phyloP scores from a whole-genome alignment of 2,329 filamentous ascomycete genomes.

The Penicillium sp. region DNA sequence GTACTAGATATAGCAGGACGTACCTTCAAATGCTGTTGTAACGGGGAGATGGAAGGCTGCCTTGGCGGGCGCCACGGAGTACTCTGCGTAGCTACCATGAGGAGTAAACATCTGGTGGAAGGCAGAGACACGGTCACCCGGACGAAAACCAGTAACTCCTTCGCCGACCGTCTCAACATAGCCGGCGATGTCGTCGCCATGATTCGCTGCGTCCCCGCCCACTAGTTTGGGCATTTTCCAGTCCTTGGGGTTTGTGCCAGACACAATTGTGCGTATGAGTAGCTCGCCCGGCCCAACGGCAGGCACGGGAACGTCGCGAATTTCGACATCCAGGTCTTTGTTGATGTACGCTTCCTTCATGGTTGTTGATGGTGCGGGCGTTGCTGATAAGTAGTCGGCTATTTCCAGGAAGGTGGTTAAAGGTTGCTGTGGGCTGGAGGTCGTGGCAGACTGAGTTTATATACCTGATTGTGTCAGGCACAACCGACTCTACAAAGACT shows the following conservation, averaged over 20 bases:
- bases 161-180: background rate
- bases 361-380: too few relatives aligned
- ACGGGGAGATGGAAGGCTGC: background rate
- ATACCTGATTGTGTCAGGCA: too few relatives aligned
- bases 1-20: too few relatives aligned
- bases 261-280: background rate
- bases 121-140: background rate
- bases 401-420: too few relatives aligned
- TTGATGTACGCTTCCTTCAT: too few relatives aligned
- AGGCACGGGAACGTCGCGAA: too few relatives aligned
- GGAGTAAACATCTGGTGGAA: background rate
- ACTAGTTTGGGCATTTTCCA: background rate
- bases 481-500: too few relatives aligned
- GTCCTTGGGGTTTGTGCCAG: background rate
- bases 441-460: too few relatives aligned
- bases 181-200: background rate
- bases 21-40: too few relatives aligned
- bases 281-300: background rate
- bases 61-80: background rate
- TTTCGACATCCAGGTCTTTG: too few relatives aligned
- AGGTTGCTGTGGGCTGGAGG: too few relatives aligned
- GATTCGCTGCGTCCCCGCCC: background rate
- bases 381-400: too few relatives aligned
- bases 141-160: background rate
- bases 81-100: background rate